Percentiles rank a stretch among this genome's conserved stretches.
These are phyloP conservation scores for Ilex asprella DNA, from an alignment of 257 asterid species.

Conservation along the genomic window DNA sequence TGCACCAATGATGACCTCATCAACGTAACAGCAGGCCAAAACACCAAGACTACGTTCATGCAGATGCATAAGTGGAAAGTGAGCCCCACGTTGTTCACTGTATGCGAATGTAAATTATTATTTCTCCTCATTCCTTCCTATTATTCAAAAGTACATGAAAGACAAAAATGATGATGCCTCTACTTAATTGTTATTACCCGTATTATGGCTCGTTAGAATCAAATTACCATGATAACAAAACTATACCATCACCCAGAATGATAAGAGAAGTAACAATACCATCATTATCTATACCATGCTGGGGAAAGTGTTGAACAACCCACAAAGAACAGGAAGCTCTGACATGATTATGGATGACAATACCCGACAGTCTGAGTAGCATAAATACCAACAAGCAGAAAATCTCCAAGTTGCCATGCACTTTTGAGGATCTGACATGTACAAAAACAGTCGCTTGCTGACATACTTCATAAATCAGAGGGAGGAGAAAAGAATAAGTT, in stretches of 20 bases:
- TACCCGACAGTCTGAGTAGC: constrained; percentile 75
- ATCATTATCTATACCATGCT: no score
- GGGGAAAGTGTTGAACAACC: no score
- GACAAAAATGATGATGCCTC: constrained; percentile 9
- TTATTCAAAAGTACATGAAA: constrained; percentile 1
- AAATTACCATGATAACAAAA: neutral
- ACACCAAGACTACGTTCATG: constrained; percentile 93
- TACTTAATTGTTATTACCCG: no score
- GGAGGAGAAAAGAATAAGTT: no score
- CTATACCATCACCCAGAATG: neutral
- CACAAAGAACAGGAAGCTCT: no score
- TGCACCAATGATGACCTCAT: constrained; percentile 91
- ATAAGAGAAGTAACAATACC: no score
- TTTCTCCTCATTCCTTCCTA: constrained; percentile 3
- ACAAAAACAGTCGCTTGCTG: neutral
- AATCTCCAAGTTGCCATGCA: constrained; percentile 87
- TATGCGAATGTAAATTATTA: constrained; percentile 11
- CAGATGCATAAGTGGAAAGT: constrained; percentile 81
- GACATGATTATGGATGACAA: constrained; percentile 8
- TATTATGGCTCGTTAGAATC: no score
- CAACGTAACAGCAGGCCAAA: constrained; percentile 87
- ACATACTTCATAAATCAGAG: no score
- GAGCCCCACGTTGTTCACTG: constrained; percentile 74
- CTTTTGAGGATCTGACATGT: constrained; percentile 66
- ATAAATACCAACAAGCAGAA: constrained; percentile 90